Evolutionary conservation across 2,329 filamentous ascomycete genomes (phyloP), one percentile per base, ranked within the genome.

Genomic region (Penicillium sp.): DNA sequence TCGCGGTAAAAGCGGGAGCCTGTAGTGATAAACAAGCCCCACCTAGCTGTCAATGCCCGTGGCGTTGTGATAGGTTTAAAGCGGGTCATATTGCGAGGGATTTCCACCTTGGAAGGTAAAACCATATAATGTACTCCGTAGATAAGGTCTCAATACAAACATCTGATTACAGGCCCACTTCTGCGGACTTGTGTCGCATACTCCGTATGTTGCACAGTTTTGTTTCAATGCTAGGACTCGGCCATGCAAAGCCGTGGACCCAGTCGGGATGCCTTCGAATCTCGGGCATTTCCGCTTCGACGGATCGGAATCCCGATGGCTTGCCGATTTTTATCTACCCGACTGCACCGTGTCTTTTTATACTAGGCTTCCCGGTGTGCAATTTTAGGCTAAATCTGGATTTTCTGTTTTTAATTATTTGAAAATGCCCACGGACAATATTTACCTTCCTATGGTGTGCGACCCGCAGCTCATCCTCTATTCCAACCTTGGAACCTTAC

Each of bases 231-330:
- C 28, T 30, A 30, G 6, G 9, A 42, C 52, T 63, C 59, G 62
- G 61, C 52, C 45, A 10, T 28, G 2, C 11, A n/a, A 19, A 26
- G 53, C 57, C 60, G 50, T 57, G 57, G 59, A 50, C 47, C 41
- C 33, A 17, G 11, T 63, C 63, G 62, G 63, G 63, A 64, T 61
- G 35, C 54, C 52, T 60, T 57, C 37, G 37, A 37, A 22, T 44
- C 46, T 59, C 60, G 63, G 60, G 61, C 50, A 50, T 55, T 63
- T 53, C 59, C 61, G 62, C 61, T 58, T 46, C 50, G 55, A 57
- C 63, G 63, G 61, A 56, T 53, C 51, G 44, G 51, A 53, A 65
- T 66, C 57, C 63, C 63, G 63, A 64, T 41, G 25, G 41, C 9
- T 37, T 57, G 51, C 61, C 63, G 62, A 42, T 57, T 58, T 58